Evolutionary conservation across 352 stramenopile genomes (phyloP).

Genomic region (Poterioochromonas sp.): DNA sequence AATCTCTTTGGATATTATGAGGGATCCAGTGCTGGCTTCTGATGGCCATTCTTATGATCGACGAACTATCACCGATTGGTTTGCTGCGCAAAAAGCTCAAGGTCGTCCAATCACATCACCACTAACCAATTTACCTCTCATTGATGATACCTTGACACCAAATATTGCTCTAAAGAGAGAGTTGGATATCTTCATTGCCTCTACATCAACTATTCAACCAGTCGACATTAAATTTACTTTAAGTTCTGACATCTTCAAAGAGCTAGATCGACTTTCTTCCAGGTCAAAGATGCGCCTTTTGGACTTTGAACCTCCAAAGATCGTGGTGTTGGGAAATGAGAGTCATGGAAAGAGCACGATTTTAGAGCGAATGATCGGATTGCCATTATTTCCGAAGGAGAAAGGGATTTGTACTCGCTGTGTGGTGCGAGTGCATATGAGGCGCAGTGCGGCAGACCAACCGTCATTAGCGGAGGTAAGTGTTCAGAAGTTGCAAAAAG

Average conservation of each 20-base stretch:
- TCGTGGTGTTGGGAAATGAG: conserved; percentile 4
- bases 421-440: neutral
- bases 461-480: neutral
- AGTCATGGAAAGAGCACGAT: conserved; percentile 3
- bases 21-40: neutral
- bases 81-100: neutral
- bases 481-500: neutral
- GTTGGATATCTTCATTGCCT: neutral
- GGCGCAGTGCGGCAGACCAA: neutral
- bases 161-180: neutral
- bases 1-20: neutral
- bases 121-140: neutral
- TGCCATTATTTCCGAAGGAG: conserved; percentile 15
- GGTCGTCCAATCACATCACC: neutral
- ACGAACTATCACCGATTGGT: neutral
- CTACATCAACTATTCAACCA: neutral
- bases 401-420: neutral
- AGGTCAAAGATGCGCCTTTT: neutral
- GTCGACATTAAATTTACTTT: neutral
- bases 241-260: neutral
- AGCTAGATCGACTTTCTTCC: neutral
- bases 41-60: neutral
- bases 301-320: neutral
- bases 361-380: neutral
- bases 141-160: neutral